These are phyloP conservation scores for Aspergillus alliaceus DNA, from an alignment of 2,329 filamentous ascomycete species.

Conservation along the genomic window DNA sequence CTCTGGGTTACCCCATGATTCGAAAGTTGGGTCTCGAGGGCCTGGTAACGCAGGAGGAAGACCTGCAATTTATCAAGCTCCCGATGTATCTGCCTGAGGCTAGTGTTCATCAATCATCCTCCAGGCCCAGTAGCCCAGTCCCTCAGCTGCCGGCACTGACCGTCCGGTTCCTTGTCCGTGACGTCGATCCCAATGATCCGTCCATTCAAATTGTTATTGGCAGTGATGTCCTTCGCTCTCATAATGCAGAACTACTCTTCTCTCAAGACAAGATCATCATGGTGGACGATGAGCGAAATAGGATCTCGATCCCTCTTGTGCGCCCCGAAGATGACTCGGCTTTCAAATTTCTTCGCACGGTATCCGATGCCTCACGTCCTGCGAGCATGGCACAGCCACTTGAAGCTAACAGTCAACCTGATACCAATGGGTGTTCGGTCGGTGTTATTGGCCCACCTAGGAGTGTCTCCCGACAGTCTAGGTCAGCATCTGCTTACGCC, in stretches of 20 bases:
- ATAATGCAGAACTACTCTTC: conserved; percentile 87
- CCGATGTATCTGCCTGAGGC: conserved; percentile 90
- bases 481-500: conserved; percentile 26
- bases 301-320: conserved; percentile 86
- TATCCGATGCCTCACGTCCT: conserved; percentile 28
- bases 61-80: conserved; percentile 68
- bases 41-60: conserved; percentile 66
- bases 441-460: conserved; percentile 35
- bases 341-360: conserved; percentile 75
- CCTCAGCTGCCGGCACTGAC: conserved; percentile 80
- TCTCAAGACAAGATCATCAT: conserved; percentile 88
- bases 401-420: conserved; percentile 8
- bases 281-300: conserved; percentile 82
- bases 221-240: conserved; percentile 79
- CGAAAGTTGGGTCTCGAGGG: conserved; percentile 70
- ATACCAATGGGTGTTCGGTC: conserved; percentile 25
- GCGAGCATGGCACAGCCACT: conserved; percentile 4
- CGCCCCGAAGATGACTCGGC: conserved; percentile 81
- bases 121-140: conserved; percentile 69
- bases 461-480: conserved; percentile 23
- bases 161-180: conserved; percentile 73
- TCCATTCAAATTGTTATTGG: conserved; percentile 84
- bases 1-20: conserved; percentile 73
- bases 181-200: conserved; percentile 51
- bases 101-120: conserved; percentile 70